A percentile compares a stretch with the other conserved stretches of the same genome.
These are phyloP conservation scores for Saitozyma sp. DNA, from an alignment of 768 basidiomycete species.

Conservation along the genomic window DNA sequence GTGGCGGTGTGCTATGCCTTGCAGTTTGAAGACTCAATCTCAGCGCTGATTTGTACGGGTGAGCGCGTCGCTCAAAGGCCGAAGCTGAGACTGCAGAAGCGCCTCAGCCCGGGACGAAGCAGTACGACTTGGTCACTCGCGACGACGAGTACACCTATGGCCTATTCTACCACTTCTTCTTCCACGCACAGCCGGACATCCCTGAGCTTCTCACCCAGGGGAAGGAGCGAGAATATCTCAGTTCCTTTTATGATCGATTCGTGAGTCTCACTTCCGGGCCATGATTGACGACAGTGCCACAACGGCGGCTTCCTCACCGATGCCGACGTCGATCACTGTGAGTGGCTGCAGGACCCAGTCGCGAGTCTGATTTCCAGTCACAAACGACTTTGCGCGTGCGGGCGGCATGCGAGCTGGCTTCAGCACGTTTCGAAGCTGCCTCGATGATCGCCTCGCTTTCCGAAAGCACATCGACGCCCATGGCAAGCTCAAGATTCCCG, in stretches of 20 bases:
- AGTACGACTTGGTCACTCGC: constrained; percentile 19
- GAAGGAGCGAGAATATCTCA: constrained; percentile 30
- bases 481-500: constrained; percentile 19
- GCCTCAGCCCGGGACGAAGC: constrained; percentile 30
- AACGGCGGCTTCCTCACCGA: constrained; percentile 23
- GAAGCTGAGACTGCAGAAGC: constrained; percentile 16
- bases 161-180: constrained; percentile 38
- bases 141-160: constrained; percentile 18
- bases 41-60: constrained; percentile 24
- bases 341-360: constrained; percentile 1
- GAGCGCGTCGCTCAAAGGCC: constrained; percentile 5
- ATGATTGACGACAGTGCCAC: constrained; percentile 13
- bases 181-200: constrained; percentile 30
- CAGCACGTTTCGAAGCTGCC: constrained; percentile 33
- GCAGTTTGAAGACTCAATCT: constrained; percentile 20
- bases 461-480: constrained; percentile 10
- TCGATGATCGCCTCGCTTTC: constrained; percentile 10
- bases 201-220: constrained; percentile 30
- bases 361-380: constrained; percentile 10
- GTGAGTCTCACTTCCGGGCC: constrained; percentile 2
- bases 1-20: constrained; percentile 21
- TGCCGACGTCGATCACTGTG: constrained; percentile 21
- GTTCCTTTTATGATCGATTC: constrained; percentile 28
- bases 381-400: constrained; percentile 18
- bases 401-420: constrained; percentile 34